Percentiles rank a stretch among this genome's conserved stretches.
Conservation (phyloP, 192 early-diverging fungal species). For the Dissophora globulifera region DNA sequence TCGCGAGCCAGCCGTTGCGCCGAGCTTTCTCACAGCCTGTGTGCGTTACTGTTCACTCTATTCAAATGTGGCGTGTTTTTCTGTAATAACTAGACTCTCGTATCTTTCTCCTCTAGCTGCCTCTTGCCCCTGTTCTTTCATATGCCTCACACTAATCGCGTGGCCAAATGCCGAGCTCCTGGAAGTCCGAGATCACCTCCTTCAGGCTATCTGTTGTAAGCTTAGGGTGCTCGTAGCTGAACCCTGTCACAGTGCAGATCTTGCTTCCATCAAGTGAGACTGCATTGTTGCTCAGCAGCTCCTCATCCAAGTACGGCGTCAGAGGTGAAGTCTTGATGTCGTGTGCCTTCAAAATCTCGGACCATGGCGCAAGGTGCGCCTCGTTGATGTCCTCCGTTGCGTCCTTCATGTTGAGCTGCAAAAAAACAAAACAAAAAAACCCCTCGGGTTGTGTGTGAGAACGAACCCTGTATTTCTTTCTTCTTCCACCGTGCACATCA, state of each 20-base stretch:
- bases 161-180: constrained; percentile 87
- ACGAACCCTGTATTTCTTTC: neutral
- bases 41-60: no score
- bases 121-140: no score
- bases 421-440: no score
- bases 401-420: constrained; percentile 86
- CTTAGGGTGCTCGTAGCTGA: constrained; percentile 74
- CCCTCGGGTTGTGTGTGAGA: no score
- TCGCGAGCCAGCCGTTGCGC: no score
- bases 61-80: no score
- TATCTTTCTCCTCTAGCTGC: neutral
- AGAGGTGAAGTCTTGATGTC: constrained; percentile 84
- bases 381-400: constrained; percentile 95
- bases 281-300: constrained; percentile 88
- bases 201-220: constrained; percentile 74
- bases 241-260: constrained; percentile 76
- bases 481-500: no score
- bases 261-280: constrained; percentile 85
- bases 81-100: no score
- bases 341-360: constrained; percentile 77
- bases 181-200: constrained; percentile 85
- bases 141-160: constrained; percentile 4
- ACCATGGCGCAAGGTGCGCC: constrained; percentile 93
- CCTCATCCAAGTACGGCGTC: constrained; percentile 93
- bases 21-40: no score